These are phyloP conservation scores for Pittosporum tobira DNA, from an alignment of 129 eudicot genomes.

Conservation along the genomic window DNA sequence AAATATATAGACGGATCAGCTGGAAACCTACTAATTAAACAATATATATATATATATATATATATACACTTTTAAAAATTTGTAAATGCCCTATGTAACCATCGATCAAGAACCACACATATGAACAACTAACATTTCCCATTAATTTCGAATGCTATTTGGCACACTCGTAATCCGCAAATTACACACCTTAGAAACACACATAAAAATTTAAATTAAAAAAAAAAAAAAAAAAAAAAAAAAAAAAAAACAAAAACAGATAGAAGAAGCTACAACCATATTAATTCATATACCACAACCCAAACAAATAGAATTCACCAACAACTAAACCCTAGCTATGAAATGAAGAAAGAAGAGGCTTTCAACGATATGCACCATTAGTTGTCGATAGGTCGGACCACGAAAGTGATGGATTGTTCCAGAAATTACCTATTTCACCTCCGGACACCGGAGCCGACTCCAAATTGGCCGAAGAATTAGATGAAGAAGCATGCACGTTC, in stretches of 20 bases:
- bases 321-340: constrained; percentile 31
- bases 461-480: constrained; percentile 33
- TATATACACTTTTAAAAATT: too few species aligned
- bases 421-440: constrained; percentile 41
- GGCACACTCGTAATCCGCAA: constrained; percentile 14
- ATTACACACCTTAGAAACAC: constrained; percentile 30
- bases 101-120: not conserved
- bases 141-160: not conserved
- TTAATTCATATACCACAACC: constrained; percentile 58
- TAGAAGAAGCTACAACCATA: constrained; percentile 25
- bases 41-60: too few species aligned
- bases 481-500: constrained; percentile 28
- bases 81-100: too few species aligned
- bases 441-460: constrained; percentile 57
- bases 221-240: constrained; percentile 12
- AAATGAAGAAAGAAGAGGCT: not conserved
- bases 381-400: constrained; percentile 65
- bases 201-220: constrained; percentile 14
- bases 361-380: constrained; percentile 61
- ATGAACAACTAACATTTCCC: constrained; percentile 2
- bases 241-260: not conserved
- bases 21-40: too few species aligned
- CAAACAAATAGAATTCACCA: constrained; percentile 23
- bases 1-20: too few species aligned
- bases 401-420: constrained; percentile 50